Evolutionary conservation across 1,284 basidiomycete genomes (phyloP).

Genomic region (Ceraceosorus bombacis): DNA sequence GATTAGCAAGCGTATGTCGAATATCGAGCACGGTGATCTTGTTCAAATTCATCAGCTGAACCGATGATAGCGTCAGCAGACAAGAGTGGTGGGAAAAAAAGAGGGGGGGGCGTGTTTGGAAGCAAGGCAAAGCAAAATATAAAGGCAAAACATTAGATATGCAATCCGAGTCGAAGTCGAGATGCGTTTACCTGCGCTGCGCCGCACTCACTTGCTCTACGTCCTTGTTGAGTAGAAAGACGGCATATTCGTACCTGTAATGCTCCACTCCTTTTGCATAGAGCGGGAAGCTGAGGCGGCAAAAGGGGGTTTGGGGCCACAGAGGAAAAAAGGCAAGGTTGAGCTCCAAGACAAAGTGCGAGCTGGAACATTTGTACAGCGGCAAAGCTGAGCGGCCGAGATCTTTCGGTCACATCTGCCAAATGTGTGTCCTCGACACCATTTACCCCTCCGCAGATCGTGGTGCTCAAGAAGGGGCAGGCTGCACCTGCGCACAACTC

Average conservation of each 20-base stretch:
- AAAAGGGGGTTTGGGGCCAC: not conserved
- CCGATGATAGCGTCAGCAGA: no score
- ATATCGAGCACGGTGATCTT: constrained; percentile 68
- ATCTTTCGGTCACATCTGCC: no score
- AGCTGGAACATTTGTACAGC: no score
- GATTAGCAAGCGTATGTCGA: constrained; percentile 89
- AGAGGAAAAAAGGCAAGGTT: not conserved
- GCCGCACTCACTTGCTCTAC: constrained; percentile 64
- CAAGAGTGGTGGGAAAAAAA: no score
- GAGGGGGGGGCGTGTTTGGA: no score
- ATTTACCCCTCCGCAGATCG: no score
- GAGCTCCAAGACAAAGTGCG: no score
- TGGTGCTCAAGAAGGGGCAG: no score
- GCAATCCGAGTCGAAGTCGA: not conserved
- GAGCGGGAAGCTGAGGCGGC: constrained; percentile 56
- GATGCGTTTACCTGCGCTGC: not conserved
- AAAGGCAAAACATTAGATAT: no score
- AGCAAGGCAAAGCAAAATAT: constrained; percentile 16
- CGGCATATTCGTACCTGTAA: constrained; percentile 95
- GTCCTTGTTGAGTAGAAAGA: constrained; percentile 93
- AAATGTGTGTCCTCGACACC: no score
- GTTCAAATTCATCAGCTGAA: constrained; percentile 37
- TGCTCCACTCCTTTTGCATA: constrained; percentile 89
- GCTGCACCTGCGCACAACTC: no score
- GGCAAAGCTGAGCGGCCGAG: no score